Conservation (phyloP, 1,139 yeast species). For the Groenewaldozyma auringiensis region DNA sequence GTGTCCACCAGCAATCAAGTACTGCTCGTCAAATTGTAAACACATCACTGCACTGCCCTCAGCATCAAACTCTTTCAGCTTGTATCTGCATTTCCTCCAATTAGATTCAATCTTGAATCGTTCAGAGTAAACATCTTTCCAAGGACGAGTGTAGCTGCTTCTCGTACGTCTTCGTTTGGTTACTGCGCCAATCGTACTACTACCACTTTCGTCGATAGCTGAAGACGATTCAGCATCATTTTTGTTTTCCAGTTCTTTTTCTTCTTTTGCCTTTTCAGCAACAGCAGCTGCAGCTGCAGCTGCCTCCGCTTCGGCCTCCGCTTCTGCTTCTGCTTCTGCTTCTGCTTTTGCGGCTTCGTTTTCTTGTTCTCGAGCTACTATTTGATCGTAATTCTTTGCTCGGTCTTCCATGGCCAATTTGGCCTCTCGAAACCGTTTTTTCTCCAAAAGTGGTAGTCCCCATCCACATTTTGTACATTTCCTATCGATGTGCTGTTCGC, state of each 20-base stretch:
- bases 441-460: slow-evolving; percentile 83
- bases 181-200: not conserved
- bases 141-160: slow-evolving; percentile 54
- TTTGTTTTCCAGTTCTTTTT: not conserved
- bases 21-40: slow-evolving; percentile 69
- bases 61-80: slow-evolving; percentile 45
- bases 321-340: no score
- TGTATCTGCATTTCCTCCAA: slow-evolving; percentile 82
- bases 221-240: slow-evolving; percentile 5
- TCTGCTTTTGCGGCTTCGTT: not conserved
- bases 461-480: slow-evolving; percentile 98
- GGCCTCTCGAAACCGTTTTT: slow-evolving; percentile 30
- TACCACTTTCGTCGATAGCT: not conserved
- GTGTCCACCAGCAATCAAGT: slow-evolving; percentile 83
- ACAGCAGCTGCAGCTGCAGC: not conserved
- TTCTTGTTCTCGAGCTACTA: not conserved
- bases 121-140: slow-evolving; percentile 93
- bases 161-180: not conserved
- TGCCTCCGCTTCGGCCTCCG: no score
- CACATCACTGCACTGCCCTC: slow-evolving; percentile 79
- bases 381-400: slow-evolving; percentile 6
- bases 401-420: slow-evolving; percentile 28
- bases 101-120: slow-evolving; percentile 84
- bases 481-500: slow-evolving; percentile 94
- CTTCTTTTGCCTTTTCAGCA: not conserved